phyloP scores from a whole-genome alignment of 163 green algal genomes.

The Coccomyxa subellipsoidea region DNA sequence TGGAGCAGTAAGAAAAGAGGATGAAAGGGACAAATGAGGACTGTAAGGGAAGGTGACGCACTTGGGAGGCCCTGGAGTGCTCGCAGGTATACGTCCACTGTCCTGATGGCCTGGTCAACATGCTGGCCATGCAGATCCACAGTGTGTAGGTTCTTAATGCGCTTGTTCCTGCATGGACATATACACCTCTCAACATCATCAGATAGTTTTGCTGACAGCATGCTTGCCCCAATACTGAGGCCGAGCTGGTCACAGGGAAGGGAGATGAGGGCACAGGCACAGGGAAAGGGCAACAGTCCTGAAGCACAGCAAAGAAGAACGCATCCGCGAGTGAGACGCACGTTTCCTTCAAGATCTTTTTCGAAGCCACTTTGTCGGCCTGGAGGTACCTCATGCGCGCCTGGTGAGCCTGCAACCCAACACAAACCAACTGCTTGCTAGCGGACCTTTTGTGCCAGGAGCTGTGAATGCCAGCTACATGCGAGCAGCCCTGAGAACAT shows the following conservation, averaged over 20 bases:
- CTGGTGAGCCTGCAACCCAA: background rate
- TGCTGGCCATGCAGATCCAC: constrained; percentile 27
- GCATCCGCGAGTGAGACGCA: background rate
- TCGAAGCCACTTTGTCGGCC: background rate
- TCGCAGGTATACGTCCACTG: background rate
- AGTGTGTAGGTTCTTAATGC: constrained; percentile 10
- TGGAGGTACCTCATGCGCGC: background rate
- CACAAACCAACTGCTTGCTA: background rate
- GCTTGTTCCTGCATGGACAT: constrained; percentile 18
- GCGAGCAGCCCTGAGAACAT: background rate
- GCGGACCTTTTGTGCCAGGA: background rate
- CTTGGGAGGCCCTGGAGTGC: background rate
- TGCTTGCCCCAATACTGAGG: too few relatives aligned
- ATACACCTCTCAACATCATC: too few relatives aligned
- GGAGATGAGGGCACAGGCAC: background rate
- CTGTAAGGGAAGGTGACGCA: background rate
- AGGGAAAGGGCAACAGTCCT: background rate
- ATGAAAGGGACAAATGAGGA: background rate
- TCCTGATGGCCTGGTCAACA: constrained; percentile 13
- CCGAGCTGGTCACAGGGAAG: background rate
- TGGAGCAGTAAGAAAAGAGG: background rate
- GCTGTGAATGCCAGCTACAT: background rate
- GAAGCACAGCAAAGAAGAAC: too few relatives aligned
- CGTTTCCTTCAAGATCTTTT: background rate
- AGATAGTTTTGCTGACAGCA: too few relatives aligned